Base-by-base conservation (phyloP, 768 basidiomycete species). In the Gloeostereum incarnatum region DNA sequence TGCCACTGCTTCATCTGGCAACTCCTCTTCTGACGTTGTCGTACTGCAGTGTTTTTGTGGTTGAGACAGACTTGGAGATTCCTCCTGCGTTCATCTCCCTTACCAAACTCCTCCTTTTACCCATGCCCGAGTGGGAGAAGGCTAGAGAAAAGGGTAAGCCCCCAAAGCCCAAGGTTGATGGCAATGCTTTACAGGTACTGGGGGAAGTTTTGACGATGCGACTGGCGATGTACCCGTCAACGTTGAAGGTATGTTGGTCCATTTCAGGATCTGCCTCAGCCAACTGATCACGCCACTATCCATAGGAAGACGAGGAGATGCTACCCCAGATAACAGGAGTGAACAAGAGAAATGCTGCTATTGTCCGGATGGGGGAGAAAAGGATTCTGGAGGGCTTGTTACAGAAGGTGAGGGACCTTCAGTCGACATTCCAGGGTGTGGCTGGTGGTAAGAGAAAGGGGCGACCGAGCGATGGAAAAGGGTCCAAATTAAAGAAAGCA, bases 321-420 rank as follows among this genome's bases (percentile, higher is more conserved):
- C 56, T 69, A 14, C 45, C 43, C 10, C 34, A 40, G 16, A 50
- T 45, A 11, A 40, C 39, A 1, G 39, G 65, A 3, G 40, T 61
- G 37, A 75, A 77, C 46, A 70, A 65, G 49, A 64, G 63, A 42
- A 65, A 78, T 41, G 89, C 90, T 1, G 52, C 81, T 6, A 59
- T 84, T 32, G 86, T 91, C 9, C 70, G 90, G 24, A 53, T 87
- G 7, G 85, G 86, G 3, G 90, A 93, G 62, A 90, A 90, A 59
- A 60, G 70, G 17, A 77, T 91, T 9, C 49, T 92, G 38, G 39
- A 47, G 6, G 51, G 46, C 6, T 40, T 46, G n/a, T 37, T 60
- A 21, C 39, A 46, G 11, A 55, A 51, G 35, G 22, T 62, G 19
- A 36, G 45, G 21, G 22, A 19, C 7, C 42, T 42, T 38, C 14